phyloP scores from a whole-genome alignment of 2,329 filamentous ascomycete genomes.

The Aureobasidium sp. region DNA sequence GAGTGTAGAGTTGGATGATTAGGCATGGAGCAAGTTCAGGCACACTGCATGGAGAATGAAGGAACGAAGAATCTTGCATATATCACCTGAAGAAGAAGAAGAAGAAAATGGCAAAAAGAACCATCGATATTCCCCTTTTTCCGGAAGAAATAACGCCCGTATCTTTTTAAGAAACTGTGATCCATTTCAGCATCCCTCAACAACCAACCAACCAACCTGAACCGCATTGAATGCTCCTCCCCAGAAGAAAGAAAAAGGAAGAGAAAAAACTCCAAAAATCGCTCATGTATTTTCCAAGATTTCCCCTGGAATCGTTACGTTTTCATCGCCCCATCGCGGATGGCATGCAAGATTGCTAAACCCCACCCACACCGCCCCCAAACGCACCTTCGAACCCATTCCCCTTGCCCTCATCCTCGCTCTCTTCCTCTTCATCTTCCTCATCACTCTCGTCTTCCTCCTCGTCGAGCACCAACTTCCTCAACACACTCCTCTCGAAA shows the following conservation, averaged over 20 bases:
- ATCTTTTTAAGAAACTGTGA: too few species aligned
- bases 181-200: too few species aligned
- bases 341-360: not conserved
- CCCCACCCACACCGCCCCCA: not conserved
- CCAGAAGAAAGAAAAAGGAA: too few species aligned
- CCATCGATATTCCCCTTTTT: too few species aligned
- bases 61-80: too few species aligned
- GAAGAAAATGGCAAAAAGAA: too few species aligned
- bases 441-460: conserved; percentile 43
- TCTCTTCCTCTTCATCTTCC: not conserved
- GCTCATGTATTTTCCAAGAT: not conserved
- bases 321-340: not conserved
- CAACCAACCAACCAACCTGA: too few species aligned
- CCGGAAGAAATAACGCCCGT: too few species aligned
- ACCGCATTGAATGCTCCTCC: too few species aligned
- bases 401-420: not conserved
- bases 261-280: not conserved
- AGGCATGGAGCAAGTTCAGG: not conserved
- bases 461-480: conserved; percentile 73
- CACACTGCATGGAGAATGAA: too few species aligned
- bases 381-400: not conserved
- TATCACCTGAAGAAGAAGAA: too few species aligned
- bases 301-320: not conserved
- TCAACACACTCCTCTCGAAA: conserved; percentile 83
- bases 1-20: not conserved